Percentiles rank a stretch among this genome's conserved stretches.
Evolutionary conservation across 441 rosid genomes (phyloP).

Genomic region (Croton laevigatus): DNA sequence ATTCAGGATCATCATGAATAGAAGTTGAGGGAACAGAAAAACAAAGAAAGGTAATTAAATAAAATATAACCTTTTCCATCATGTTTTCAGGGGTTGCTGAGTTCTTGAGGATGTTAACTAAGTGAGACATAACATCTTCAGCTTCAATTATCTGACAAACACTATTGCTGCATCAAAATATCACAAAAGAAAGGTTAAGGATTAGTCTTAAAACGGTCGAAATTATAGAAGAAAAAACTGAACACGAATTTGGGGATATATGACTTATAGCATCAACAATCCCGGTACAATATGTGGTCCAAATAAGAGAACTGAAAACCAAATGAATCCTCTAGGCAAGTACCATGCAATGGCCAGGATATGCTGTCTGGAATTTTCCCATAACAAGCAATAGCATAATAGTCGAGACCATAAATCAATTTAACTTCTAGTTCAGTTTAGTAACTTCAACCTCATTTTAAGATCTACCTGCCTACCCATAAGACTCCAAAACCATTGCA

Average conservation of each 20-base stretch:
- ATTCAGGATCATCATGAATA: slow-evolving; percentile 9
- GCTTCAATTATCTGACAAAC: slow-evolving; percentile 67
- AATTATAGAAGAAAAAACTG: neutral
- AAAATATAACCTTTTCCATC: slow-evolving; percentile 56
- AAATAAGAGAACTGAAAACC: neutral
- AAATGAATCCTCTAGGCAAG: neutral
- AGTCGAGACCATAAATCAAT: neutral
- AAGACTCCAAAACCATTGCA: neutral
- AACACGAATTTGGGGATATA: neutral
- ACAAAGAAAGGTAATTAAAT: neutral
- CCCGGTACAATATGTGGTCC: neutral
- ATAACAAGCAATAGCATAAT: neutral
- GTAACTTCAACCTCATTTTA: neutral
- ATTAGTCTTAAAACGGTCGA: neutral
- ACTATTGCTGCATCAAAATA: slow-evolving; percentile 47
- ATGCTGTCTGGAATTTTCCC: neutral
- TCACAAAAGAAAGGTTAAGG: neutral
- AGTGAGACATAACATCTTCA: slow-evolving; percentile 52
- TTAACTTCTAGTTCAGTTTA: neutral
- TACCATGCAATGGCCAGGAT: neutral
- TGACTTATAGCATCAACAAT: neutral
- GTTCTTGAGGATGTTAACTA: slow-evolving; percentile 52
- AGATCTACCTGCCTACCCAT: neutral
- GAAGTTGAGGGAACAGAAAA: neutral
- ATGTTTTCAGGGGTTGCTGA: slow-evolving; percentile 37